These are phyloP conservation scores for Globisporangium nagaii DNA, from an alignment of 352 stramenopile species.

Conservation along the genomic window DNA sequence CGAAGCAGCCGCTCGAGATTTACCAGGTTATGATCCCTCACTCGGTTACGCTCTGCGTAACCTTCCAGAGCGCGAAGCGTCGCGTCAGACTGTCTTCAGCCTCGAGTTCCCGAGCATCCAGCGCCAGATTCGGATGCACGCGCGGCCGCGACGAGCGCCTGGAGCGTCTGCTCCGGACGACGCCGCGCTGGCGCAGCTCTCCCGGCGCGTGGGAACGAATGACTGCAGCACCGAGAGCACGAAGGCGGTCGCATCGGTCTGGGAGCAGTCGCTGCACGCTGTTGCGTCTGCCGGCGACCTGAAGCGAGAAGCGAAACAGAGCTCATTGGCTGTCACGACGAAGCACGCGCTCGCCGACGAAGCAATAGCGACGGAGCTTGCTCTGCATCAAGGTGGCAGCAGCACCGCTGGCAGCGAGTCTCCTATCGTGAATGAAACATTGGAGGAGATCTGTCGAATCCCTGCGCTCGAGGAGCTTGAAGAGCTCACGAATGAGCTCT, in stretches of 20 bases:
- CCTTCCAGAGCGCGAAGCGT: too few relatives aligned
- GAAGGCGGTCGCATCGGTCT: background rate
- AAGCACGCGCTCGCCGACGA: conserved; percentile 1
- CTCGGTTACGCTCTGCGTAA: too few relatives aligned
- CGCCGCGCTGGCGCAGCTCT: conserved; percentile 17
- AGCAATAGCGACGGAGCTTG: background rate
- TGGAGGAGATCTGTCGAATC: background rate
- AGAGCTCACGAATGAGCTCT: conserved; percentile 27
- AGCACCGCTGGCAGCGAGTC: background rate
- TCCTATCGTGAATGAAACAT: background rate
- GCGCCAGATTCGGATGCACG: background rate
- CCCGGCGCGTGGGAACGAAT: conserved; percentile 10
- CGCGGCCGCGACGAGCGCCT: background rate
- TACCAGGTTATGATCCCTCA: too few relatives aligned
- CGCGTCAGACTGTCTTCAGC: background rate
- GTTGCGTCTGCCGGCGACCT: too few relatives aligned
- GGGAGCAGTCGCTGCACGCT: background rate
- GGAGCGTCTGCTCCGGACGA: conserved; percentile 4
- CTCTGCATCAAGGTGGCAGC: background rate
- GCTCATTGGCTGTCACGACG: conserved; percentile 1
- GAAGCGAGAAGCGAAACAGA: too few relatives aligned
- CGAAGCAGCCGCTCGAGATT: too few relatives aligned
- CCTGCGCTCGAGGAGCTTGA: conserved; percentile 21
- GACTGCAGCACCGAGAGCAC: background rate
- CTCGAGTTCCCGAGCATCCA: too few relatives aligned